These are phyloP conservation scores for Colletotrichum lini DNA, from an alignment of 2,329 filamentous ascomycete genomes.

Conservation along the genomic window DNA sequence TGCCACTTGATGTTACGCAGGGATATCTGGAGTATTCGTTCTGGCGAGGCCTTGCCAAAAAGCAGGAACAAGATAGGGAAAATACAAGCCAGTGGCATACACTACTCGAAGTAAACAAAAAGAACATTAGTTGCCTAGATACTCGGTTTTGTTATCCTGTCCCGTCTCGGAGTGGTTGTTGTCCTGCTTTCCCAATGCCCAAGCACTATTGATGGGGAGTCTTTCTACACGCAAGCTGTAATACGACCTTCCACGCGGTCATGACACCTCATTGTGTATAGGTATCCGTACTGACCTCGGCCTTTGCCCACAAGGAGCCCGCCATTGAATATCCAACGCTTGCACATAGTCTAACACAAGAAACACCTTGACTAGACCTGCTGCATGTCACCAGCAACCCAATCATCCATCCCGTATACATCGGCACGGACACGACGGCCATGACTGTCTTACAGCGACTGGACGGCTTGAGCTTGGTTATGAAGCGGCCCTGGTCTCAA, in stretches of 20 bases:
- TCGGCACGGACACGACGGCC: neutral
- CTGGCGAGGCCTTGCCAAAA: neutral
- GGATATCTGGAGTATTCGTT: neutral
- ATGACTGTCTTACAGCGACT: neutral
- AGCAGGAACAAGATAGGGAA: neutral
- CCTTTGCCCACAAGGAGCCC: neutral
- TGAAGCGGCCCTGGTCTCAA: neutral
- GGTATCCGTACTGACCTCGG: neutral
- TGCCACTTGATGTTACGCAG: neutral
- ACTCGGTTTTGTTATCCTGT: neutral
- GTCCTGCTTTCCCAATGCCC: neutral
- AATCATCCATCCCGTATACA: neutral
- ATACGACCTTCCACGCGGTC: neutral
- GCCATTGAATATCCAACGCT: too few relatives aligned
- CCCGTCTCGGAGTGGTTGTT: neutral
- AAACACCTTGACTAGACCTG: neutral
- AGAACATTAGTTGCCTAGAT: neutral
- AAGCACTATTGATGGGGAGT: neutral
- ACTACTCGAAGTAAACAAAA: neutral
- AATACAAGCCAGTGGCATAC: too few relatives aligned
- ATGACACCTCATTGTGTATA: neutral
- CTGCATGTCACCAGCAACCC: neutral
- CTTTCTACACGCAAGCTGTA: conserved; percentile 2
- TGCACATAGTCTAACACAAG: neutral
- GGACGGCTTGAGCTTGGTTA: neutral